Base-by-base conservation (phyloP, 441 rosid species). In the Mallotus japonicus region DNA sequence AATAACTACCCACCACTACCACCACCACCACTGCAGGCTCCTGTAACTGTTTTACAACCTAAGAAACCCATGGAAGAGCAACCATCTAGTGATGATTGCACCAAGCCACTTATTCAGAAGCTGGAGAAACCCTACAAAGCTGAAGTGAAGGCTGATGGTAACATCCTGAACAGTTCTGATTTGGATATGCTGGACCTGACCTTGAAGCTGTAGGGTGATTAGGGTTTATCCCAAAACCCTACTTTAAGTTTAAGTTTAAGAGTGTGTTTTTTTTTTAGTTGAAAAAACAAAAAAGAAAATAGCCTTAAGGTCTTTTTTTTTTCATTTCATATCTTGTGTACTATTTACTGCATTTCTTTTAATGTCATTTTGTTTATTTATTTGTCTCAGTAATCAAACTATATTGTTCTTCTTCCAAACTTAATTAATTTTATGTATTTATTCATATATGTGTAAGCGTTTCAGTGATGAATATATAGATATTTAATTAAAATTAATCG, bases 151-250 rank as follows among this genome's bases (percentile, higher is more conserved):
- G 65, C 2, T 49, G 47, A 58, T 8, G 40, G 5, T 34, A 34
- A 34, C 40, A 34, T 1, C 40, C 4, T 1, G 40, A 59, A 44
- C 7, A 55, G 1, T 22, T 66, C 65, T 10, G 65, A 56, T 8
- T 15, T 24, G 53, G 72, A 54, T 0, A 57, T n/a, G 68, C 44
- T 78, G 66, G 81, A 81, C 62, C 51, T 81, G 75, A 55, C 73
- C 24, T 69, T 78, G 77, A 81, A 73, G 81, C 61, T 81, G 14
- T 81, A 68, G 28, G 50, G 20, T 46, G 32, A 16, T 15, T 32
- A 5, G 61, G 57, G 57, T 37, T 72, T 62, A 5, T 16, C 16
- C 10, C 56, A 54, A 22, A 64, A 40, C 63, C 63, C 55, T 15
- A 22, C 47, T 71, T 40, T 32, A 3, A n/a, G 4, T 24, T 24